phyloP scores from a whole-genome alignment of 2,329 filamentous ascomycete species.

The Aureobasidium melanogenum region DNA sequence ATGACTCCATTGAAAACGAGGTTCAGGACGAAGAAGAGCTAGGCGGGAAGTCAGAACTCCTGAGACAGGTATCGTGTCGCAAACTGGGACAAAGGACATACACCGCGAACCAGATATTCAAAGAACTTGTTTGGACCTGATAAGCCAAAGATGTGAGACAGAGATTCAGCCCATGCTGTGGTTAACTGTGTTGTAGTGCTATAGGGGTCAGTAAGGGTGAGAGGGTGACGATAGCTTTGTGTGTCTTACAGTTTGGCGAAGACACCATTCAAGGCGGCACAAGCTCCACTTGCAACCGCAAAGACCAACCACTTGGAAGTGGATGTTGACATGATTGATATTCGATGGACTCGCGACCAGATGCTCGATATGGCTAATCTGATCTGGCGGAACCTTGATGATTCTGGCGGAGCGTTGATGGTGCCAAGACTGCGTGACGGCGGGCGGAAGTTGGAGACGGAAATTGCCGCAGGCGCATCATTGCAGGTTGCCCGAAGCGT shows the following conservation, averaged over 20 bases:
- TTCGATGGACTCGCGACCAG: no score
- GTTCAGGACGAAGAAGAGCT: constrained; percentile 70
- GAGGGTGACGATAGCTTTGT: background rate
- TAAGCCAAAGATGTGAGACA: constrained; percentile 41
- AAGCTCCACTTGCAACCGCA: constrained; percentile 65
- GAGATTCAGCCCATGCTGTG: constrained; percentile 40
- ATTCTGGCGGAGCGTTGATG: constrained; percentile 4
- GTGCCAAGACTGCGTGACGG: background rate
- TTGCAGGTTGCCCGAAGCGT: constrained; percentile 2
- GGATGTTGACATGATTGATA: background rate
- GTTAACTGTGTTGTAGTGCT: constrained; percentile 55
- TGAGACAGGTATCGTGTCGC: background rate
- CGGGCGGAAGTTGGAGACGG: background rate
- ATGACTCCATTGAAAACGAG: constrained; percentile 69
- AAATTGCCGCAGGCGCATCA: constrained; percentile 4
- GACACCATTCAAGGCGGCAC: constrained; percentile 72
- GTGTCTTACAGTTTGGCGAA: constrained; percentile 67
- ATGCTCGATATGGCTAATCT: background rate
- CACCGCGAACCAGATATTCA: constrained; percentile 43
- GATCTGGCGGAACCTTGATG: constrained; percentile 1
- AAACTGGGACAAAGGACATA: constrained; percentile 26
- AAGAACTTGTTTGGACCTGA: constrained; percentile 37
- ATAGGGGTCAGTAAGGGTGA: background rate
- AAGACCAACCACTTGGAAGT: constrained; percentile 47
- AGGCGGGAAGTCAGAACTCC: constrained; percentile 1